Evolutionary conservation across 1,284 basidiomycete genomes (phyloP).

Genomic region (Limonomyces culmigenus): DNA sequence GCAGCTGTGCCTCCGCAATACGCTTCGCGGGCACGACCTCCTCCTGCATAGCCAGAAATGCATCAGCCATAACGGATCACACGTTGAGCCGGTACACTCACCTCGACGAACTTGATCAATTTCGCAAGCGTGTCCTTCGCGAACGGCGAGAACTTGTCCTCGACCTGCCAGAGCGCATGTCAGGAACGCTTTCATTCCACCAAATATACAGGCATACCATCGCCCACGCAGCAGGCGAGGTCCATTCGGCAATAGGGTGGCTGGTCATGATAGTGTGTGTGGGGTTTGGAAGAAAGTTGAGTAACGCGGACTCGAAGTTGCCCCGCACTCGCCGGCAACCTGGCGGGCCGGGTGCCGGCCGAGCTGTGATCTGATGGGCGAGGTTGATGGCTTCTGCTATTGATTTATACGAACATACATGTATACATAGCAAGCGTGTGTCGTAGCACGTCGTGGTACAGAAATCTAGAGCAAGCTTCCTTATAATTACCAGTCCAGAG

Average conservation of each 20-base stretch:
- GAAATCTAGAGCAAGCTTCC: too few species aligned
- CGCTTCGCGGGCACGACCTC: constrained; percentile 73
- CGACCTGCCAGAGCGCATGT: constrained; percentile 34
- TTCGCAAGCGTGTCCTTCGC: constrained; percentile 78
- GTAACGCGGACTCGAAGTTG: background rate
- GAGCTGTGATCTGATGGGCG: too few species aligned
- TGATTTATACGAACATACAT: too few species aligned
- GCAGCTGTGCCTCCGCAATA: constrained; percentile 73
- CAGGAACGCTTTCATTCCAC: background rate
- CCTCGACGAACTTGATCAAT: constrained; percentile 76
- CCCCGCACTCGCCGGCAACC: too few species aligned
- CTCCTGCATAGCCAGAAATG: constrained; percentile 36
- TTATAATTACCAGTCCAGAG: too few species aligned
- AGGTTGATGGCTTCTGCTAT: too few species aligned
- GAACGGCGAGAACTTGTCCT: constrained; percentile 80
- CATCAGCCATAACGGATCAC: background rate
- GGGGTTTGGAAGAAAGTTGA: background rate
- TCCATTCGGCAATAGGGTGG: constrained; percentile 61
- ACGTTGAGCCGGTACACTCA: constrained; percentile 23
- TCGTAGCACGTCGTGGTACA: too few species aligned
- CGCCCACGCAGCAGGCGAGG: constrained; percentile 68
- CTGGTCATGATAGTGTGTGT: constrained; percentile 29
- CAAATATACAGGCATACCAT: constrained; percentile 29
- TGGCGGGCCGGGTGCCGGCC: too few species aligned
- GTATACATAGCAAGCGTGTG: too few species aligned